Evolutionary conservation across 2,329 filamentous ascomycete species (phyloP).

Genomic region (Drechslerella coelobrocha): DNA sequence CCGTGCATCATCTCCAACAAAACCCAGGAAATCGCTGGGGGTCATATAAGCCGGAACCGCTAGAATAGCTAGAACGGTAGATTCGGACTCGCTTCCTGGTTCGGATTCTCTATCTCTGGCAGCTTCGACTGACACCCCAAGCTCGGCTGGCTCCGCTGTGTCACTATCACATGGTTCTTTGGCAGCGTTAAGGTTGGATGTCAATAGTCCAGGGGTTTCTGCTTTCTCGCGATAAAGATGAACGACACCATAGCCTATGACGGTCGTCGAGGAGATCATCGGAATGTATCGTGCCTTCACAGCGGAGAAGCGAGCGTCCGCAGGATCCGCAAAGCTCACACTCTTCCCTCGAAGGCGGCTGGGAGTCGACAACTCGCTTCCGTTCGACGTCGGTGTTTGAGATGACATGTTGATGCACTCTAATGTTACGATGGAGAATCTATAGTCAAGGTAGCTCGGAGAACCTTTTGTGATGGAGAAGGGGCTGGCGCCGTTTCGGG

Average conservation of each 20-base stretch:
- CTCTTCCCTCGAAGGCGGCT: slow-evolving; percentile 39
- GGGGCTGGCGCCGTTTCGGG: neutral
- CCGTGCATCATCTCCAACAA: slow-evolving; percentile 85
- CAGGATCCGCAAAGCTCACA: slow-evolving; percentile 40
- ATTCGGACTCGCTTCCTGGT: slow-evolving; percentile 61
- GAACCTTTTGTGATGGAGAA: slow-evolving; percentile 3
- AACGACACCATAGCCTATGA: slow-evolving; percentile 89
- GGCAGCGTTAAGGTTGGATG: slow-evolving; percentile 52
- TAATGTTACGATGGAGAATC: slow-evolving; percentile 39
- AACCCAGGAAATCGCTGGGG: slow-evolving; percentile 86
- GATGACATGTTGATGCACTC: slow-evolving; percentile 46
- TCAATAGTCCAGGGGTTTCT: slow-evolving; percentile 69
- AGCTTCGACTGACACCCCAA: neutral
- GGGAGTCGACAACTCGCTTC: slow-evolving; percentile 6
- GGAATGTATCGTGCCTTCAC: slow-evolving; percentile 83
- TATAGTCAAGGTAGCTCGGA: slow-evolving; percentile 29
- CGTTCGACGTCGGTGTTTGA: slow-evolving; percentile 11
- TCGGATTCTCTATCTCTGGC: slow-evolving; percentile 58
- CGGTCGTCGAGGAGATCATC: slow-evolving; percentile 70
- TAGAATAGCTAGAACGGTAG: slow-evolving; percentile 88
- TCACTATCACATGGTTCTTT: slow-evolving; percentile 51
- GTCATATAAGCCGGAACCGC: slow-evolving; percentile 94
- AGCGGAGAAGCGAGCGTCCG: slow-evolving; percentile 59
- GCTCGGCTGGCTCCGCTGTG: slow-evolving; percentile 1
- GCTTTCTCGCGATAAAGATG: slow-evolving; percentile 88